Base-by-base conservation (phyloP, 371 early-diverging fungal genomes). In the Rhizopus arrhizus region DNA sequence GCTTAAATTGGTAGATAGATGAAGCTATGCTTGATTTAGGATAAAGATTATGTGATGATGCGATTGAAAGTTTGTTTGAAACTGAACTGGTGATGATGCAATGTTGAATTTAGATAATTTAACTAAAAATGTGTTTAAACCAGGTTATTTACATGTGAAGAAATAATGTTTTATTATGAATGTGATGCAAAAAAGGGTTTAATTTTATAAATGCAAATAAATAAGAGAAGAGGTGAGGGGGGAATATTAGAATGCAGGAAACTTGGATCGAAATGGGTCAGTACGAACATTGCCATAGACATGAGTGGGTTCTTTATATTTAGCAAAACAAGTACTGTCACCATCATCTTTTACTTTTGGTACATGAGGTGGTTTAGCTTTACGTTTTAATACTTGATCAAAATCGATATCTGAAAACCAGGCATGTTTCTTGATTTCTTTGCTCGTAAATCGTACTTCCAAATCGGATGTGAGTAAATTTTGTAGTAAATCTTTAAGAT, bases 371-470 rank as follows among this genome's bases (percentile, higher is more conserved):
- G 98, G 91, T 45, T 87, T 84, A 42, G 93, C 82, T 67, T 92
- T 82, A 41, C 88, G 77, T 28, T 83, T 80, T 32, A 79, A 69
- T 45, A 97, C 79, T 55, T 82, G 82, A 50, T 88, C 82, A 93
- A 96, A 99, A 64, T 96, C 92, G n/a, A 97, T 84, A 28, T 89
- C 94, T 4, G 82, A 84, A 69, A 99, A 99, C 95, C 99, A 99
- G 42, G 86, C 85, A 77, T 99, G 99, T 48, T 78, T 67, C 80
- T 93, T 95, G 77, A 99, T 96, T 68, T 95, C 95, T 10, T 83
- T 74, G 22, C 89, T 86, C 3, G 95, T 96, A 64, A 88, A 94
- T 22, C 98, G 89, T 56, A 91, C 87, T 32, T 89, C 85, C 49
- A 94, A 73, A 68, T 97, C 96, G 8, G 92, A 79, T 2, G 92